These are phyloP conservation scores for Microdochium nivale DNA, from an alignment of 2,329 filamentous ascomycete species.

Conservation along the genomic window DNA sequence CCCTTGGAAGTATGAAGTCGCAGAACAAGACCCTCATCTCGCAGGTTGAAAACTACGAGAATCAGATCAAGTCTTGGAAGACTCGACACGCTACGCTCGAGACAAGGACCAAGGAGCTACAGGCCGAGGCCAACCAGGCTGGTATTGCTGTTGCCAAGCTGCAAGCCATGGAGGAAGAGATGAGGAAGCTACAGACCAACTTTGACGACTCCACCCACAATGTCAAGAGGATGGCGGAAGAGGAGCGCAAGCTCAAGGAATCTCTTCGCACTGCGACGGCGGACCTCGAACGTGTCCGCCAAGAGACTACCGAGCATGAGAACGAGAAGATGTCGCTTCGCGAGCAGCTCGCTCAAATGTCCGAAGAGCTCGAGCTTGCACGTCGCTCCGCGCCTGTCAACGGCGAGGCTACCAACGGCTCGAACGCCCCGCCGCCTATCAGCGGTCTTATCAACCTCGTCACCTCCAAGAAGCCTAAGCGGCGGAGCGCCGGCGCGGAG, in stretches of 20 bases:
- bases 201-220: conserved; percentile 87
- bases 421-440: conserved; percentile 42
- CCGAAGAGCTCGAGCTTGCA: conserved; percentile 85
- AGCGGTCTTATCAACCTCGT: conserved; percentile 93
- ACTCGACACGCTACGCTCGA: conserved; percentile 85
- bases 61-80: conserved; percentile 93
- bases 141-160: conserved; percentile 90
- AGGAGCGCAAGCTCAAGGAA: conserved; percentile 79
- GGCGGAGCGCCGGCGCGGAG: conserved; percentile 84
- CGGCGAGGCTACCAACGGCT: conserved; percentile 59
- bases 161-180: conserved; percentile 88
- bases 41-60: conserved; percentile 93
- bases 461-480: conserved; percentile 92
- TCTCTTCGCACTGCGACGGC: conserved; percentile 69
- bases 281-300: conserved; percentile 72
- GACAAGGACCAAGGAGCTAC: conserved; percentile 82
- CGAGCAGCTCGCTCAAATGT: conserved; percentile 81
- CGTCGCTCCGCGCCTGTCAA: conserved; percentile 71
- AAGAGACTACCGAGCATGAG: conserved; percentile 68
- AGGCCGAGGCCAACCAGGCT: conserved; percentile 94
- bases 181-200: conserved; percentile 79
- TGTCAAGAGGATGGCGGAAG: conserved; percentile 89
- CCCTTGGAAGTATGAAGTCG: conserved; percentile 80
- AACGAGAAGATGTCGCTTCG: conserved; percentile 77
- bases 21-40: conserved; percentile 85